Evolutionary conservation across 2,329 filamentous ascomycete genomes (phyloP).

Genomic region (Phoma sp.): DNA sequence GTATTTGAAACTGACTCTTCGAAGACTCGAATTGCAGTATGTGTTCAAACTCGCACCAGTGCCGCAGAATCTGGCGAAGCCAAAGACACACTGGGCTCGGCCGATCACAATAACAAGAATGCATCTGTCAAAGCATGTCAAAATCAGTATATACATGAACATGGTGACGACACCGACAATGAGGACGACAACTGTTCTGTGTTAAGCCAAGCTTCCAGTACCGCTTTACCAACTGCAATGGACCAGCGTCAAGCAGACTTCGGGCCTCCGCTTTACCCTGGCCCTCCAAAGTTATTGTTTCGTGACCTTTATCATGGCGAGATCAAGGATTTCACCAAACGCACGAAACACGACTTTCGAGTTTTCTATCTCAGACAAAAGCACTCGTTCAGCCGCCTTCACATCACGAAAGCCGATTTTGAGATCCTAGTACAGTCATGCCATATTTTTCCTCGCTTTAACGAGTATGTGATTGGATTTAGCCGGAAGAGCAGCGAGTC

Average conservation of each 20-base stretch:
- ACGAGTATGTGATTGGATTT: constrained; percentile 28
- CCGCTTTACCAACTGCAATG: neutral
- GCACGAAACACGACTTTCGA: constrained; percentile 24
- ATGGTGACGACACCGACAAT: neutral
- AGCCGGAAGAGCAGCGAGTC: constrained; percentile 17
- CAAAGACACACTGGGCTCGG: neutral
- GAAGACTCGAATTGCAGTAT: neutral
- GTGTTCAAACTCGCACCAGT: neutral
- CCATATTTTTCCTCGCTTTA: constrained; percentile 29
- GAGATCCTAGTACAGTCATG: constrained; percentile 11
- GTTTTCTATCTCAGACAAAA: constrained; percentile 31
- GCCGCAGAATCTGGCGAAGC: neutral
- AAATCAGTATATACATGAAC: neutral
- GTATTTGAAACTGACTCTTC: neutral
- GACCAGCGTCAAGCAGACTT: neutral
- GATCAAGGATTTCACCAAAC: neutral
- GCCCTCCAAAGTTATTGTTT: neutral
- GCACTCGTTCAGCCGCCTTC: constrained; percentile 25
- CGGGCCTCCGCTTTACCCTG: neutral
- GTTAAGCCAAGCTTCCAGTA: neutral
- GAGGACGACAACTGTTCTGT: neutral
- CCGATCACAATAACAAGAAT: neutral
- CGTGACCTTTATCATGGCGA: neutral
- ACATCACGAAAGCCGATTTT: constrained; percentile 21
- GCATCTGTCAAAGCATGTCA: neutral